Evolutionary conservation across 257 asterid genomes (phyloP), one percentile per base, ranked within the genome.

Genomic region (Perilla frutescens): DNA sequence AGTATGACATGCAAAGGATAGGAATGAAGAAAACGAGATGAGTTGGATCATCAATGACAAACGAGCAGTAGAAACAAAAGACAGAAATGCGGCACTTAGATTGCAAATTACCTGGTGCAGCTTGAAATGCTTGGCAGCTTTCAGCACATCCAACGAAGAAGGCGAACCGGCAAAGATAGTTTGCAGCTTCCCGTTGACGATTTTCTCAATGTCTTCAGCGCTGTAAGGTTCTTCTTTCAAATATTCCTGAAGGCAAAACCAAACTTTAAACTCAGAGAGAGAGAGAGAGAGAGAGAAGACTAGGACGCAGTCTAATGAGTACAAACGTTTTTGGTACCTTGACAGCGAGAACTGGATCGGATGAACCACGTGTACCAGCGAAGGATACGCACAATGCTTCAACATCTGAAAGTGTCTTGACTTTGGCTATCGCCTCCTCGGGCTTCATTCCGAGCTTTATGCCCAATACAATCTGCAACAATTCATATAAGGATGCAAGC

Each of bases 331-430:
- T 9, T 12, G 20, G 71, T 82, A 91, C 98, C 91, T 95, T 87
- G 74, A 90, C 92, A 49, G 96, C 96, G 68, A 91, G 72, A 77
- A 85, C 85, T 9, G 98, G 99, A 81, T 92, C 97, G 67, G 98
- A 87, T 53, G 91, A 90, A 13, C 89, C 96, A 62, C 12, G 85
- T 29, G 54, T 74, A 79, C 89, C 86, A 55, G 98, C 96, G 70
- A 90, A 95, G 45, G 89, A 67, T 57, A 90, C 84, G 41, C 96
- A 95, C 37, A 87, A 66, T 45, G 90, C 96, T 81, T 95, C 98
- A 55, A 92, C 98, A 72, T 95, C 98, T 12, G 98, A 95, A 49
- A 95, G 97, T n/a, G 96, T 91, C 83, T 88, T 92, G 68, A 87
- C 88, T 13, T 81, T 80, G 26, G 86, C 56, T 70, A 86, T 76